Evolutionary conservation across 2,329 filamentous ascomycete species (phyloP).

Genomic region (Penicillium nordicum): DNA sequence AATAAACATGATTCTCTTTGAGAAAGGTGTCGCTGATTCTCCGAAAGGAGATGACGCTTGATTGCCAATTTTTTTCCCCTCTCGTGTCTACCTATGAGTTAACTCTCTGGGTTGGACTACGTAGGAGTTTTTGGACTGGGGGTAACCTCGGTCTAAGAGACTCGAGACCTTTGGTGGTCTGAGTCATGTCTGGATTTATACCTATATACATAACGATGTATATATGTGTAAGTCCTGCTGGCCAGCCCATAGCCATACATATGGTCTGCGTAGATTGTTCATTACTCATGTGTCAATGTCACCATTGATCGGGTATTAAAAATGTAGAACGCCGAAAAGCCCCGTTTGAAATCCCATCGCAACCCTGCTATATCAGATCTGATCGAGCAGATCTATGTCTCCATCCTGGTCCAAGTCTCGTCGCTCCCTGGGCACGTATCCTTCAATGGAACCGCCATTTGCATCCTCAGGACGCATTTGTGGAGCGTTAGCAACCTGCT

Average conservation of each 20-base stretch:
- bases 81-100: slow-evolving; percentile 21
- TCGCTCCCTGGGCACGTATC: slow-evolving; percentile 35
- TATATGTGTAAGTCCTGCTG: background rate
- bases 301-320: slow-evolving; percentile 18
- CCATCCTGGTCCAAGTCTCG: slow-evolving; percentile 30
- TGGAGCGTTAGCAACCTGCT: slow-evolving; percentile 27
- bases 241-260: background rate
- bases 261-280: slow-evolving; percentile 20
- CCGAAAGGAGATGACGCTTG: slow-evolving; percentile 74
- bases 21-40: slow-evolving; percentile 90
- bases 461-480: slow-evolving; percentile 33
- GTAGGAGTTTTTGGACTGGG: slow-evolving; percentile 21
- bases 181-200: slow-evolving; percentile 3
- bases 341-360: slow-evolving; percentile 9
- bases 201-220: background rate
- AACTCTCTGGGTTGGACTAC: slow-evolving; percentile 13
- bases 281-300: slow-evolving; percentile 10
- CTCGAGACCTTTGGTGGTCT: slow-evolving; percentile 10
- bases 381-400: slow-evolving; percentile 50
- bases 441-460: slow-evolving; percentile 42
- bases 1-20: slow-evolving; percentile 40
- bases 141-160: background rate
- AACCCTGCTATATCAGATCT: slow-evolving; percentile 31
- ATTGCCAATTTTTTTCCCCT: slow-evolving; percentile 67
- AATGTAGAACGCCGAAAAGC: slow-evolving; percentile 16